Percentiles rank a stretch among this genome's conserved stretches.
Conservation (phyloP, 345 rosid species). For the Euphorbia pulcherrima region DNA sequence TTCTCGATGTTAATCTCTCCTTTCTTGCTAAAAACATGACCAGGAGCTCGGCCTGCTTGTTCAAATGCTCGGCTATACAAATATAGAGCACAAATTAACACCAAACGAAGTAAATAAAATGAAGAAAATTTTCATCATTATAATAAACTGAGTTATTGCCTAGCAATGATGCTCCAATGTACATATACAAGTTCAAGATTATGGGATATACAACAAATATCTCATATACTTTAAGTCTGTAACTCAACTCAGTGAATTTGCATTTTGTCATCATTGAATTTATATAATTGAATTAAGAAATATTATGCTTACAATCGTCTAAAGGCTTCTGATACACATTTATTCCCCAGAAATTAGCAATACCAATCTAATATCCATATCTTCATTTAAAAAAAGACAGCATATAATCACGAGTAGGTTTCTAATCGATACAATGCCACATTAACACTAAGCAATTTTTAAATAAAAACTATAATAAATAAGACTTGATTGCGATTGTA, state of each 20-base stretch:
- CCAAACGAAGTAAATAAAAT: background rate
- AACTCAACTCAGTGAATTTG: background rate
- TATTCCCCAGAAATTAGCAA: background rate
- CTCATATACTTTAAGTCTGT: background rate
- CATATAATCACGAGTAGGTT: background rate
- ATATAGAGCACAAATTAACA: slow-evolving; percentile 20
- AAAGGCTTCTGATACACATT: background rate
- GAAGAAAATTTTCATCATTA: background rate
- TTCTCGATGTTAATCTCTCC: slow-evolving; percentile 49
- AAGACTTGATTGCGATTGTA: background rate
- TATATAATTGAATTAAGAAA: background rate
- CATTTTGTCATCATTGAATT: background rate
- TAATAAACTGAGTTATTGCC: background rate
- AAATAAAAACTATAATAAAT: background rate
- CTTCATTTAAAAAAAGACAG: background rate
- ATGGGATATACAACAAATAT: background rate
- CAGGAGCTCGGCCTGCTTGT: slow-evolving; percentile 59
- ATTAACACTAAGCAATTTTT: background rate
- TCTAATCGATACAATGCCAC: background rate
- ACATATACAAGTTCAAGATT: background rate
- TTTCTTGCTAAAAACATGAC: slow-evolving; percentile 47
- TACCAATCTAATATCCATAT: background rate
- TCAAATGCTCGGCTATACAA: slow-evolving; percentile 66
- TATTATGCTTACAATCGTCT: background rate
- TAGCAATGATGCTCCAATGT: background rate